Evolutionary conservation across 495 filamentous ascomycete species (phyloP).

Genomic region (Neohortaea acidophila): DNA sequence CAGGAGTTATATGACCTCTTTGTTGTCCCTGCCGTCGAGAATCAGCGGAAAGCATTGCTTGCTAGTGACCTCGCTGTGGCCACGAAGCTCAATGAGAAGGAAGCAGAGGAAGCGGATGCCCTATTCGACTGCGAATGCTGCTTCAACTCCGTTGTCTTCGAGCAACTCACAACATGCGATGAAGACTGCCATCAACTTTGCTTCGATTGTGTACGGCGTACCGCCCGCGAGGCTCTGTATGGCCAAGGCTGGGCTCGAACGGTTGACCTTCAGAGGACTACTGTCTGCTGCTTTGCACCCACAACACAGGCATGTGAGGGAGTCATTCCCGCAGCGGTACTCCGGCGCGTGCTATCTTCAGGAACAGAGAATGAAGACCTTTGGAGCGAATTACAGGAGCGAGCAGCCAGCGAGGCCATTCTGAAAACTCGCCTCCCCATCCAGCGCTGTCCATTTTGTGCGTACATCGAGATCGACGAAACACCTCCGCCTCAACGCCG

Average conservation of each 20-base stretch:
- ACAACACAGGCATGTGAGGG: conserved; percentile 48
- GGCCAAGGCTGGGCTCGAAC: conserved; percentile 83
- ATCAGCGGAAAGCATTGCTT: conserved; percentile 41
- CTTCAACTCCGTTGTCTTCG: conserved; percentile 60
- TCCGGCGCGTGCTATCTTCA: conserved; percentile 54
- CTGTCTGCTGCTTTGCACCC: conserved; percentile 67
- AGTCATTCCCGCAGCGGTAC: conserved; percentile 47
- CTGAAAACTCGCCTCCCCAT: conserved; percentile 57
- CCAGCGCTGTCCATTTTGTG: conserved; percentile 77
- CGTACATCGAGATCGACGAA: conserved; percentile 77
- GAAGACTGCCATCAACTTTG: conserved; percentile 66
- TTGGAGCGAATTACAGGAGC: conserved; percentile 56
- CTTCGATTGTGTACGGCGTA: conserved; percentile 64
- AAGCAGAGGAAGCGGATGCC: conserved; percentile 55
- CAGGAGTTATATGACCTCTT: conserved; percentile 55
- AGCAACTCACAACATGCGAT: conserved; percentile 63
- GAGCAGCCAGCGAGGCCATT: conserved; percentile 56
- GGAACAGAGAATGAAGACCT: conserved; percentile 54
- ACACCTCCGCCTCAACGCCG: conserved; percentile 33
- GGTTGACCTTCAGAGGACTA: conserved; percentile 51
- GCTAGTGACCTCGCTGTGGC: conserved; percentile 48
- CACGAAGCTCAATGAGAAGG: conserved; percentile 49
- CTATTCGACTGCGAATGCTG: conserved; percentile 88
- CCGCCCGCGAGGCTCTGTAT: conserved; percentile 71
- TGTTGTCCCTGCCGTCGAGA: conserved; percentile 45